phyloP scores from a whole-genome alignment of 1,139 yeast genomes.

The Pichia sp. region DNA sequence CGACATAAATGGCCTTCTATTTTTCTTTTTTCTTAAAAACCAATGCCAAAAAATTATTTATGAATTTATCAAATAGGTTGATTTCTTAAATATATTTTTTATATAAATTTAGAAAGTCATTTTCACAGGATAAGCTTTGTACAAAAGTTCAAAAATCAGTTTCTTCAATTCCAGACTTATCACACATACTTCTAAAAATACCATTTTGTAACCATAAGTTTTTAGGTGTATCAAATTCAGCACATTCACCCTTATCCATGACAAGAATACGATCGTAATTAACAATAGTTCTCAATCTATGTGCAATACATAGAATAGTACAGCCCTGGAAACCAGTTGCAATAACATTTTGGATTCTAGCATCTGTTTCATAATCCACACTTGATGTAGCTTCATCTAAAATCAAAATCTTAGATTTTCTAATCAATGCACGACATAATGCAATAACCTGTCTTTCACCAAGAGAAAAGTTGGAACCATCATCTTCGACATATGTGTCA shows the following conservation, averaged over 20 bases:
- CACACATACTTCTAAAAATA: conserved; percentile 35
- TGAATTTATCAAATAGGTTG: no score
- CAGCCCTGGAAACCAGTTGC: conserved; percentile 40
- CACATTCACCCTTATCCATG: conserved; percentile 45
- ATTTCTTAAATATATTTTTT: no score
- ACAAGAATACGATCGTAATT: conserved; percentile 48
- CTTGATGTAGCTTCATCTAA: conserved; percentile 54
- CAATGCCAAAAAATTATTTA: no score
- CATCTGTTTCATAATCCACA: conserved; percentile 52
- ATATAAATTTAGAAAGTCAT: no score
- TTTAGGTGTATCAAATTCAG: conserved; percentile 45
- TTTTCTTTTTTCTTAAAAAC: no score
- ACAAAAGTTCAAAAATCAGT: conserved; percentile 7
- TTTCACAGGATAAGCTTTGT: no score
- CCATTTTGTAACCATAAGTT: conserved; percentile 32
- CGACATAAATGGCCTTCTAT: no score
- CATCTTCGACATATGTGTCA: conserved; percentile 40
- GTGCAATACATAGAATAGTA: conserved; percentile 53
- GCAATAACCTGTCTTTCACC: conserved; percentile 53
- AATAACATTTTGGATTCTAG: conserved; percentile 45
- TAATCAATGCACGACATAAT: conserved; percentile 47
- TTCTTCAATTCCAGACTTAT: conserved; percentile 28
- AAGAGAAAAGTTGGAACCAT: conserved; percentile 46
- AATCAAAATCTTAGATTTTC: conserved; percentile 44
- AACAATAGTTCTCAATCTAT: conserved; percentile 47